Percentiles rank a stretch among this genome's conserved stretches.
phyloP scores from a whole-genome alignment of 257 asterid genomes.

The Solanum tarijense region DNA sequence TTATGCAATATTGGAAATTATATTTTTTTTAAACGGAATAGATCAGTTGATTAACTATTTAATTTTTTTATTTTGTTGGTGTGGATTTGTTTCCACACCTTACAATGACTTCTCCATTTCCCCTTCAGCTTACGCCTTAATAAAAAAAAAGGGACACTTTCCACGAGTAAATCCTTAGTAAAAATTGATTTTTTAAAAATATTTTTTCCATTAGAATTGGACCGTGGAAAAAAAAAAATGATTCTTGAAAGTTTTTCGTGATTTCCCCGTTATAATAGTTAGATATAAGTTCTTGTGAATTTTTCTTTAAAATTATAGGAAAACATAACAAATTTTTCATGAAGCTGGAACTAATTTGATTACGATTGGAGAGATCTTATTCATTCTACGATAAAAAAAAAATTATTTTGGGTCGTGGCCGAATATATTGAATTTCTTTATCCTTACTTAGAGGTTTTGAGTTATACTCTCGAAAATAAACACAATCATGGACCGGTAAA shows the following conservation, averaged over 20 bases:
- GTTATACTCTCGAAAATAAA: not conserved
- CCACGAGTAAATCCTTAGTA: not conserved
- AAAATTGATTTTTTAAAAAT: not conserved
- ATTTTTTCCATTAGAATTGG: not conserved
- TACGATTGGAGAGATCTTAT: not conserved
- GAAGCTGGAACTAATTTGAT: not conserved
- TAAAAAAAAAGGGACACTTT: not conserved
- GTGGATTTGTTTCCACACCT: not conserved
- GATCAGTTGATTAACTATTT: not conserved
- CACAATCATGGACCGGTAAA: not conserved
- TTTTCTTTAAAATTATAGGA: not conserved
- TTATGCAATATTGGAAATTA: not conserved
- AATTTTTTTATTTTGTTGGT: not conserved
- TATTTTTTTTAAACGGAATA: fast-evolving
- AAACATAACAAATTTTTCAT: not conserved
- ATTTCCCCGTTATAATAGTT: not conserved
- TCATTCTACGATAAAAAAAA: not conserved
- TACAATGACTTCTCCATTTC: no score
- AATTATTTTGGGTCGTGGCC: not conserved
- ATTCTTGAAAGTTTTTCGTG: no score
- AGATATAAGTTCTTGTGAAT: not conserved
- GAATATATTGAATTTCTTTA: no score
- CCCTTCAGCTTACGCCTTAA: no score
- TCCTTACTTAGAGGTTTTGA: not conserved
- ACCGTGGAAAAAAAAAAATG: not conserved